Conservation (phyloP, 352 stramenopile genomes). For the Phytophthora citrophthora region DNA sequence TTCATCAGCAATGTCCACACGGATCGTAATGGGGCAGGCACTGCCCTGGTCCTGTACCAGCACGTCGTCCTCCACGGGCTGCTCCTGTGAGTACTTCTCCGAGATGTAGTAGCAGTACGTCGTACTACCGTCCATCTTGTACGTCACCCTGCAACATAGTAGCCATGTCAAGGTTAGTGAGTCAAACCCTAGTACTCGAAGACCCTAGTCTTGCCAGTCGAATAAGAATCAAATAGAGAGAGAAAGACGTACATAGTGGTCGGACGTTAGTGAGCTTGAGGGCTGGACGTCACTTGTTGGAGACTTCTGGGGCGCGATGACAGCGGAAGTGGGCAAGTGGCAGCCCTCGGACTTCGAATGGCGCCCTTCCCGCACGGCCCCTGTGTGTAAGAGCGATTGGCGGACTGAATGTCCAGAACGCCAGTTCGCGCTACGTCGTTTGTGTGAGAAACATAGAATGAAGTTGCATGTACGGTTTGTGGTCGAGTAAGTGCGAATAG, state of each 20-base stretch:
- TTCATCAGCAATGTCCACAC: slow-evolving; percentile 61
- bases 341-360: slow-evolving; percentile 3
- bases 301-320: neutral
- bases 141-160: slow-evolving; percentile 42
- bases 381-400: slow-evolving; percentile 7
- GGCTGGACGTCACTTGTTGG: slow-evolving; percentile 2
- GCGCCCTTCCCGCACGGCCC: slow-evolving; percentile 3
- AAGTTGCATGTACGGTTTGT: slow-evolving; percentile 9
- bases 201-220: slow-evolving; percentile 5
- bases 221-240: neutral
- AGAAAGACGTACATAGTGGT: slow-evolving; percentile 32
- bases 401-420: slow-evolving; percentile 28
- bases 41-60: slow-evolving; percentile 44
- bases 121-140: slow-evolving; percentile 79
- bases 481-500: slow-evolving; percentile 19
- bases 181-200: slow-evolving; percentile 6
- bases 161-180: neutral
- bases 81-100: slow-evolving; percentile 61
- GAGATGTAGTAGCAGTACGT: slow-evolving; percentile 86
- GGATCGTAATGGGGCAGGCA: slow-evolving; percentile 69
- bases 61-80: slow-evolving; percentile 52
- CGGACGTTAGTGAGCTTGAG: slow-evolving; percentile 10
- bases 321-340: slow-evolving; percentile 10
- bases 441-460: slow-evolving; percentile 31
- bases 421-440: slow-evolving; percentile 36